A percentile compares a stretch with the other conserved stretches of the same genome.
Evolutionary conservation across 2,329 filamentous ascomycete genomes (phyloP).

Genomic region (Colletotrichum plurivorum): DNA sequence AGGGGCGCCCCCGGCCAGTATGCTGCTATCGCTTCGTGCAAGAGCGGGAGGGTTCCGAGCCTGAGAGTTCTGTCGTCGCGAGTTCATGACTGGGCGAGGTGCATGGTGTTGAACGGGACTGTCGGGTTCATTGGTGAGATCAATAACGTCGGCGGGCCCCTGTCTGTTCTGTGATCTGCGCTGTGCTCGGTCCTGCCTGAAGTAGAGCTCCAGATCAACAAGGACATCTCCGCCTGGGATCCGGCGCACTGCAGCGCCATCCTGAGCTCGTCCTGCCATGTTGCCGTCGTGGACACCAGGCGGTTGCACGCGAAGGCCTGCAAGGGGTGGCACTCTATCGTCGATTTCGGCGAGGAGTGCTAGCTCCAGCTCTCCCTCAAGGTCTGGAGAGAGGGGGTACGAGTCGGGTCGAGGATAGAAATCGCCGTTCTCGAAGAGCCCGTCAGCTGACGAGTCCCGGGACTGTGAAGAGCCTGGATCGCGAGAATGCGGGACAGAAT

Average conservation of each 20-base stretch:
- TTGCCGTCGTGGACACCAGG: not conserved
- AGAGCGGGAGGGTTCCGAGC: slow-evolving; percentile 58
- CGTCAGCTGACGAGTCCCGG: slow-evolving; percentile 12
- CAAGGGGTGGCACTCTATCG: slow-evolving; percentile 15
- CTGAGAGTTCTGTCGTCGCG: slow-evolving; percentile 58
- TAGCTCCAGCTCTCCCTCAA: slow-evolving; percentile 36
- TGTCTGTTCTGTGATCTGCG: slow-evolving; percentile 30
- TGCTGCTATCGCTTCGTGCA: slow-evolving; percentile 60
- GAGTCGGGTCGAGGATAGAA: slow-evolving; percentile 18
- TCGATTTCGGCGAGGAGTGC: slow-evolving; percentile 37
- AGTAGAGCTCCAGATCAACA: slow-evolving; percentile 45
- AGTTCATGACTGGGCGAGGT: slow-evolving; percentile 48
- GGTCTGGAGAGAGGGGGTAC: slow-evolving; percentile 33
- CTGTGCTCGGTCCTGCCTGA: slow-evolving; percentile 23
- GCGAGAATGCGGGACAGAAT: not conserved
- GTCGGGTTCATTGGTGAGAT: slow-evolving; percentile 66
- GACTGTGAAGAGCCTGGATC: slow-evolving; percentile 7
- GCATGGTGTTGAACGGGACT: slow-evolving; percentile 52
- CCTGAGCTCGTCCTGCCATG: slow-evolving; percentile 1
- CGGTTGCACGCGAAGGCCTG: not conserved
- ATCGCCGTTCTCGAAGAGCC: not conserved
- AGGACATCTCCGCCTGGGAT: slow-evolving; percentile 43
- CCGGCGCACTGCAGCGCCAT: not conserved
- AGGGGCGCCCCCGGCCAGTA: slow-evolving; percentile 50
- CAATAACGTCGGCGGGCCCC: slow-evolving; percentile 56